Conservation (phyloP, 129 eudicot genomes). For the Oenanthe sinensis region DNA sequence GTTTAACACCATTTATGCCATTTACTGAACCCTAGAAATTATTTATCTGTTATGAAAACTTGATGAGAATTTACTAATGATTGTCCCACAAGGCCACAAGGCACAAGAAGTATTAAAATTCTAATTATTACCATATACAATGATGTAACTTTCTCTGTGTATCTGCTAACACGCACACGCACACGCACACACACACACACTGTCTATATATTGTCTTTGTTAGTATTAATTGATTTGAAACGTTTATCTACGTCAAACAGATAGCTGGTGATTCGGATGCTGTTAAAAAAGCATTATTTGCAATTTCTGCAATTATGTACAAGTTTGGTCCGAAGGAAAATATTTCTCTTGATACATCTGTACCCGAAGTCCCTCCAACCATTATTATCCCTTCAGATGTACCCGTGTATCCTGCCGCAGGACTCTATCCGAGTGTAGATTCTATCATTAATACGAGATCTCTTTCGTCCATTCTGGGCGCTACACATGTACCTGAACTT, state of each 20-base stretch:
- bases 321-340: conserved; percentile 75
- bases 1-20: background rate
- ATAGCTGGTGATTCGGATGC: conserved; percentile 74
- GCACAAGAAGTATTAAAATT: background rate
- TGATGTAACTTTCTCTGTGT: background rate
- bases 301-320: conserved; percentile 85
- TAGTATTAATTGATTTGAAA: background rate
- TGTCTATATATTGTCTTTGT: background rate
- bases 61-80: background rate
- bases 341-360: conserved; percentile 59
- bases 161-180: background rate
- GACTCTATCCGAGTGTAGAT: conserved; percentile 58
- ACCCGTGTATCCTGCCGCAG: conserved; percentile 61
- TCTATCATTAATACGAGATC: conserved; percentile 49
- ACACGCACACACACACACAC: too few relatives aligned
- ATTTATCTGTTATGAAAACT: background rate
- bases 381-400: conserved; percentile 87
- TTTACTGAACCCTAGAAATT: background rate
- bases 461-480: conserved; percentile 49
- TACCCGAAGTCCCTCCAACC: conserved; percentile 65
- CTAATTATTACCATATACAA: conserved; percentile 8
- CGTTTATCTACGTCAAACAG: conserved; percentile 28
- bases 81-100: background rate
- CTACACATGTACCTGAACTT: conserved; percentile 53
- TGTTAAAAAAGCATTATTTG: conserved; percentile 71